Conservation (phyloP, 2,329 filamentous ascomycete species). For the Stagonosporopsis tanaceti region DNA sequence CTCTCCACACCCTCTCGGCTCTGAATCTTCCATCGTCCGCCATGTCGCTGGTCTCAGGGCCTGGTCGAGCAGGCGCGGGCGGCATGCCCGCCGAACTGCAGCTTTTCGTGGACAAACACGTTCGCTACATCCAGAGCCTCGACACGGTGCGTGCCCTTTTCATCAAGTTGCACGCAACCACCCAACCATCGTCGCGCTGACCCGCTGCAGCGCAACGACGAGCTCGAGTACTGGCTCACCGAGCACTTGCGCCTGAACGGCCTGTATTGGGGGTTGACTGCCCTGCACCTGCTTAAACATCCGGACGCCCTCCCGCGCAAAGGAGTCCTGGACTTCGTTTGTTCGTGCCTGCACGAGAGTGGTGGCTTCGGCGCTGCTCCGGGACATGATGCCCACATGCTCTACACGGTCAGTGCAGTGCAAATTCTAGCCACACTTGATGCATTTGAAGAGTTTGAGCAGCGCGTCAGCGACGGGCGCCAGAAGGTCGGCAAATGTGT, state of each 20-base stretch:
- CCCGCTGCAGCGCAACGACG: slow-evolving; percentile 76
- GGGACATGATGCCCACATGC: slow-evolving; percentile 93
- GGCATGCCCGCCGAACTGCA: slow-evolving; percentile 57
- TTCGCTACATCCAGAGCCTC: slow-evolving; percentile 90
- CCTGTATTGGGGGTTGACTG: slow-evolving; percentile 93
- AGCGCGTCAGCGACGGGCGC: slow-evolving; percentile 70
- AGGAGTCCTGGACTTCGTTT: slow-evolving; percentile 88
- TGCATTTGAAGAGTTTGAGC: slow-evolving; percentile 83
- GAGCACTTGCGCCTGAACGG: slow-evolving; percentile 96
- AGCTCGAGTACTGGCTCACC: slow-evolving; percentile 97
- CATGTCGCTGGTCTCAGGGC: slow-evolving; percentile 69
- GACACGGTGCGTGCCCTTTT: slow-evolving; percentile 71
- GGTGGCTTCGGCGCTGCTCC: slow-evolving; percentile 95
- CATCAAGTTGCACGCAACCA: slow-evolving; percentile 28
- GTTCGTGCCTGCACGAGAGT: slow-evolving; percentile 87
- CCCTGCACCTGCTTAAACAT: slow-evolving; percentile 82
- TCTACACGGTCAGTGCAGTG: slow-evolving; percentile 93
- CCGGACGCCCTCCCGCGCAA: slow-evolving; percentile 82
- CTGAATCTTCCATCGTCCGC: slow-evolving; percentile 5
- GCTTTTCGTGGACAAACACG: slow-evolving; percentile 72
- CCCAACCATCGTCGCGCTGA: slow-evolving; percentile 47
- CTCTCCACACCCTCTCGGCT: slow-evolving; percentile 12
- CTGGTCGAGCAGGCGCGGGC: slow-evolving; percentile 58
- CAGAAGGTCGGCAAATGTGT: slow-evolving; percentile 80
- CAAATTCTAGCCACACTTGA: slow-evolving; percentile 90